Base-by-base conservation (phyloP, 2,329 filamentous ascomycete species). In the Paraphaeosphaeria minitans region DNA sequence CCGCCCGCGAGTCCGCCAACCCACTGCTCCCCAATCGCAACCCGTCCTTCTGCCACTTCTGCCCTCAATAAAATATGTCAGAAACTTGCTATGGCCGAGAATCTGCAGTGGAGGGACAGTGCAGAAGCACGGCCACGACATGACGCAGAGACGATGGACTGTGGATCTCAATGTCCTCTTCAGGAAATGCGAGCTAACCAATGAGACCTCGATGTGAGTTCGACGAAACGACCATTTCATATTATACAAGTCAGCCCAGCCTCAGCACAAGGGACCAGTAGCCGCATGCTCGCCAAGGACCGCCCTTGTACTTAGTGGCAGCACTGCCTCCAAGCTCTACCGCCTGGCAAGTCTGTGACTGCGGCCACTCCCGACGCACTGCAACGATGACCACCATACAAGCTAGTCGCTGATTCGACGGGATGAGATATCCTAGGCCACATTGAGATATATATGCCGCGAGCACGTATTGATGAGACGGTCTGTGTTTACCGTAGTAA, bases 171-270 rank as follows among this genome's bases (percentile, higher is more conserved):
- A 19, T 37, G n/a, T 21, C 50, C 37, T 22, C n/a, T 31, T 31
- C 6, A 22, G 37, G 50, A 24, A 31, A 53, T 31, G 24, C 50
- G 50, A 53, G 50, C 4, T n/a, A 10, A 6, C 50, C 50, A 53
- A 43, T 53, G n/a, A 22, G 0, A 31, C 10, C 14, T 13, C 16
- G 7, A 27, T 27, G 24, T 39, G 8, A n/a, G 14, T 21, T 39
- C 48, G 24, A 41, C 19, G 39, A 13, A 35, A 10, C 19, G 21
- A 19, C 24, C 21, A n/a, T 42, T 42, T 14, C 50, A 53, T 43
- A 43, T 53, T 19, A 3, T 5, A 19, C 16, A 9, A 21, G 37
- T 53, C 10, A 31, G 50, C 14, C 9, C 24, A 21, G 19, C 14
- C 14, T 31, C 41, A 43, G 2, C 19, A 42, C 8, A 22, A 37